These are phyloP conservation scores for Heliamphora pulchella DNA, from an alignment of 179 eudicot species.

Conservation along the genomic window DNA sequence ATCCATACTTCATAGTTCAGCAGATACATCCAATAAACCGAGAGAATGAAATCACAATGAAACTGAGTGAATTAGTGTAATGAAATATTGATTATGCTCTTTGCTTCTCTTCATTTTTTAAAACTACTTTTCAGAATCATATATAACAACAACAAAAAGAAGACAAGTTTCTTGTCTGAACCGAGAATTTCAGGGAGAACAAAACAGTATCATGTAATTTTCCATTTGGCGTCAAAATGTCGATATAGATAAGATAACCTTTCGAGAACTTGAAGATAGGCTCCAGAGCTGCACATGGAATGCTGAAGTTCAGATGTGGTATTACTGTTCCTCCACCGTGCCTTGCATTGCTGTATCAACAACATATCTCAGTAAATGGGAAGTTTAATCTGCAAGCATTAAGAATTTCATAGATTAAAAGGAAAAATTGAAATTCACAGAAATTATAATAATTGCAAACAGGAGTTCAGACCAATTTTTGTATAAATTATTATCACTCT, in stretches of 20 bases:
- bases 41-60: not conserved
- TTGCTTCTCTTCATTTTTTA: not conserved
- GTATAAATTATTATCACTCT: not conserved
- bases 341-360: conserved; percentile 64
- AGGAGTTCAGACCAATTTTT: not conserved
- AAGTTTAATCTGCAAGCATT: conserved; percentile 11
- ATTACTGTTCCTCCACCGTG: conserved; percentile 80
- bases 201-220: not conserved
- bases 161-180: too few relatives aligned
- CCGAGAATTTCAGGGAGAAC: not conserved
- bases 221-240: not conserved
- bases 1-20: not conserved
- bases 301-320: conserved; percentile 95
- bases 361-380: not conserved
- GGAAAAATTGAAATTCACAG: not conserved
- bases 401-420: not conserved
- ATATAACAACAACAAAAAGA: not conserved
- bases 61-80: not conserved
- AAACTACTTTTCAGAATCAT: not conserved
- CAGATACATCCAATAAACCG: not conserved
- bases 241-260: conserved; percentile 34
- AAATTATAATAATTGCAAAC: not conserved
- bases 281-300: conserved; percentile 76
- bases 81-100: not conserved
- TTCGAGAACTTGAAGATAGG: conserved; percentile 60